Evolutionary conservation across 2,329 filamentous ascomycete species (phyloP).

Genomic region (Phialocephala sp.): DNA sequence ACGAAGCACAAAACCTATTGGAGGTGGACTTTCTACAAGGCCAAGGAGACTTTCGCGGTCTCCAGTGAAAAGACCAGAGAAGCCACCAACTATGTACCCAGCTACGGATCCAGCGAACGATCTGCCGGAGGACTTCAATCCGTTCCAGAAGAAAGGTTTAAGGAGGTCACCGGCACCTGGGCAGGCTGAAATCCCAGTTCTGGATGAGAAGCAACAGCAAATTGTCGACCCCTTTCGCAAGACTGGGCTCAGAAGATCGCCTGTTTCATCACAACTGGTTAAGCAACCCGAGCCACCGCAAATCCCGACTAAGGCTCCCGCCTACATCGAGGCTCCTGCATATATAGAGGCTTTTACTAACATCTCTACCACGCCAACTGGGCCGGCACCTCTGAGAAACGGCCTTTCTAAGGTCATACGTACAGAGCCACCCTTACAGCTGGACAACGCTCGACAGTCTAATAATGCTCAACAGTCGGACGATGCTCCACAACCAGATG

Average conservation of each 20-base stretch:
- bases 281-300: not conserved
- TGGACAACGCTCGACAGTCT: not conserved
- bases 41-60: constrained; percentile 40
- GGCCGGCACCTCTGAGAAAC: constrained; percentile 19
- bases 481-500: not conserved
- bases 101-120: constrained; percentile 11
- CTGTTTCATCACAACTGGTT: constrained; percentile 14
- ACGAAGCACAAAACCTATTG: constrained; percentile 27
- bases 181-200: not conserved
- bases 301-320: not conserved
- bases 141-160: constrained; percentile 40
- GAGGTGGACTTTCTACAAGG: constrained; percentile 35
- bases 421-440: not conserved
- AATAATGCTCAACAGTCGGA: not conserved
- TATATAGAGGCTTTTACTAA: constrained; percentile 7
- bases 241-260: constrained; percentile 30
- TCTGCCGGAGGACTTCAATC: constrained; percentile 33
- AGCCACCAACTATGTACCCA: not conserved
- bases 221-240: constrained; percentile 30
- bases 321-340: not conserved
- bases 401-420: not conserved
- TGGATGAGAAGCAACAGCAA: constrained; percentile 1
- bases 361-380: constrained; percentile 30
- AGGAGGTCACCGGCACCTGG: constrained; percentile 33
- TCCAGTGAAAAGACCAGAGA: constrained; percentile 25